Evolutionary conservation across 148 eudicot genomes (phyloP), one percentile per base, ranked within the genome.

Genomic region (Arbutus unedo): DNA sequence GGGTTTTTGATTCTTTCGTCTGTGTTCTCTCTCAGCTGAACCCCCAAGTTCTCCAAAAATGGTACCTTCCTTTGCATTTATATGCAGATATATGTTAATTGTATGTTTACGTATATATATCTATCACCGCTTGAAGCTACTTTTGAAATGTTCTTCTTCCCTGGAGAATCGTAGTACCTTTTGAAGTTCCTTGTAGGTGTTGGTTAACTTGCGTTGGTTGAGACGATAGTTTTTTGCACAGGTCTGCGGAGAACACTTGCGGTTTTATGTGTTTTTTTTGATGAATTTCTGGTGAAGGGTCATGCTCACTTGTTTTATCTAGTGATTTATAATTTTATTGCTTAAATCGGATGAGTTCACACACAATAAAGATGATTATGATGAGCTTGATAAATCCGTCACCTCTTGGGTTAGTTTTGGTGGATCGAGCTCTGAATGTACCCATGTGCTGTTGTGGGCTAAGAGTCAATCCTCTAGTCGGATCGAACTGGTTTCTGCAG

Each of bases 1-100:
- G 78, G 78, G 57, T 50, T 75, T 80, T 51, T 81, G 86, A 25
- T 56, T 14, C 31, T 15, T 19, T 18, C 41, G 3, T 55, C 80
- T n/a, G 53, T 67, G 25, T 59, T 31, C 18, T 78, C 54, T 60
- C 81, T 59, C 81, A 2, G 16, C 67, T 44, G 51, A 10, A 10
- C 57, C 67, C 8, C 48, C 81, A 0, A 14, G 23, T 4, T 23
- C 48, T 66, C 47, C 25, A 23, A 59, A 75, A 43, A 78, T 78
- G 81, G 81, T 78, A 78, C 70, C 47, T 66, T 19, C 51, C 10
- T 53, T 78, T 48, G 11, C 81, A 10, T 66, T 13, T 4, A 66
- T 45, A 5, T 19, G 3, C 64, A 25, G 57, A 15, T 18, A 3
- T 56, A 18, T 31, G 15, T 31, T 31, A 31, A 31, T 1, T 54